Evolutionary conservation across 768 basidiomycete species (phyloP).

Genomic region (Filobasidium wieringae): DNA sequence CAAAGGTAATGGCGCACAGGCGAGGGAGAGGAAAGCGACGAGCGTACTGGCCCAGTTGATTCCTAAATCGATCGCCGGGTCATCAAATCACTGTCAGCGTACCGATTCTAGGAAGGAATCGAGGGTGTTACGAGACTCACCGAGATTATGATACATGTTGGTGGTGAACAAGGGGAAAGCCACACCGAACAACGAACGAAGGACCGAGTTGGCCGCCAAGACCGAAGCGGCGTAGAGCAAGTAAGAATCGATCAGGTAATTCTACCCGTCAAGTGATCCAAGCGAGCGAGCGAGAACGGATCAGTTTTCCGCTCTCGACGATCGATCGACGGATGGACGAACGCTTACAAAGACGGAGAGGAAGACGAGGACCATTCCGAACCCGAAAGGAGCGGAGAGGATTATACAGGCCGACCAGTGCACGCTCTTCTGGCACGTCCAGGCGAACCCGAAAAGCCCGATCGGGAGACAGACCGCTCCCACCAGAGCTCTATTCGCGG

Average conservation of each 20-base stretch:
- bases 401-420: constrained; percentile 61
- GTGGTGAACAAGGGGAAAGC: constrained; percentile 32
- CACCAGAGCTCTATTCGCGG: no score
- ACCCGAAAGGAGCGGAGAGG: constrained; percentile 56
- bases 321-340: not conserved
- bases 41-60: constrained; percentile 29
- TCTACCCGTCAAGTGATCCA: constrained; percentile 15
- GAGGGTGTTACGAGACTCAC: no score
- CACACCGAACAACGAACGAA: constrained; percentile 53
- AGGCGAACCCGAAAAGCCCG: constrained; percentile 26
- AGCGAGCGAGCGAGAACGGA: not conserved
- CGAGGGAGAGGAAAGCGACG: constrained; percentile 23
- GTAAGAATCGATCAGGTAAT: constrained; percentile 64
- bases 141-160: constrained; percentile 37
- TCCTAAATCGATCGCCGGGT: no score
- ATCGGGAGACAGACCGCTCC: not conserved
- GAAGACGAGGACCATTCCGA: constrained; percentile 52
- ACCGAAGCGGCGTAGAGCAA: constrained; percentile 55
- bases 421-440: constrained; percentile 25
- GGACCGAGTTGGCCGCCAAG: constrained; percentile 55
- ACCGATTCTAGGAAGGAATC: no score
- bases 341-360: constrained; percentile 46
- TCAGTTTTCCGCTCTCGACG: not conserved
- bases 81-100: no score
- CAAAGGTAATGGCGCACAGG: constrained; percentile 25